A percentile compares a stretch with the other conserved stretches of the same genome.
These are phyloP conservation scores for Gryganskiella cystojenkinii DNA, from an alignment of 192 early-diverging fungal genomes.

Conservation along the genomic window DNA sequence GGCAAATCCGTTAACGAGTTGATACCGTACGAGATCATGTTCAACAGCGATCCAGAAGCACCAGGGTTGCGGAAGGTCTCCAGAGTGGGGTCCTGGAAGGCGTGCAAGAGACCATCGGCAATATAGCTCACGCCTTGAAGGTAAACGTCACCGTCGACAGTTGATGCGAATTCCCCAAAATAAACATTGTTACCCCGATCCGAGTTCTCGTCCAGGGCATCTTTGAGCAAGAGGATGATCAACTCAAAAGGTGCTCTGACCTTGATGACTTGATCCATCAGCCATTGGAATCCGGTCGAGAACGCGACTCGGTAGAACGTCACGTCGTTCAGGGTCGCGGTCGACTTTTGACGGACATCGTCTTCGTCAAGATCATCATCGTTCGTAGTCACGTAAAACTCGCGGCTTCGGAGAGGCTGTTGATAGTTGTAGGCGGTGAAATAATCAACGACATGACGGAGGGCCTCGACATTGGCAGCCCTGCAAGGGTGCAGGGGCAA, in stretches of 20 bases:
- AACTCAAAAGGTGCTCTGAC: slow-evolving; percentile 46
- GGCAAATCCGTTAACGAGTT: slow-evolving; percentile 43
- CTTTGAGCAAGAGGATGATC: slow-evolving; percentile 50
- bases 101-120: slow-evolving; percentile 40
- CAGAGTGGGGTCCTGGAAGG: slow-evolving; percentile 46
- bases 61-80: slow-evolving; percentile 50
- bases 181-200: slow-evolving; percentile 39
- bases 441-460: slow-evolving; percentile 42
- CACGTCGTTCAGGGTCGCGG: slow-evolving; percentile 31
- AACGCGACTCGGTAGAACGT: slow-evolving; percentile 47
- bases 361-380: slow-evolving; percentile 40
- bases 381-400: slow-evolving; percentile 35
- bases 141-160: slow-evolving; percentile 32
- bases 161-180: slow-evolving; percentile 45
- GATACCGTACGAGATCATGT: slow-evolving; percentile 53
- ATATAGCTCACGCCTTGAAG: slow-evolving; percentile 43
- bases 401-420: slow-evolving; percentile 39
- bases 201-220: slow-evolving; percentile 44
- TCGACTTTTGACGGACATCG: slow-evolving; percentile 18
- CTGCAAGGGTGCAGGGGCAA: slow-evolving; percentile 44
- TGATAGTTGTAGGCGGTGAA: slow-evolving; percentile 49
- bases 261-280: slow-evolving; percentile 51
- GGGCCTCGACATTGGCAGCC: slow-evolving; percentile 50
- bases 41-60: slow-evolving; percentile 42
- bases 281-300: slow-evolving; percentile 45